Evolutionary conservation across 768 basidiomycete genomes (phyloP).

Genomic region (Clavaria fumosa): DNA sequence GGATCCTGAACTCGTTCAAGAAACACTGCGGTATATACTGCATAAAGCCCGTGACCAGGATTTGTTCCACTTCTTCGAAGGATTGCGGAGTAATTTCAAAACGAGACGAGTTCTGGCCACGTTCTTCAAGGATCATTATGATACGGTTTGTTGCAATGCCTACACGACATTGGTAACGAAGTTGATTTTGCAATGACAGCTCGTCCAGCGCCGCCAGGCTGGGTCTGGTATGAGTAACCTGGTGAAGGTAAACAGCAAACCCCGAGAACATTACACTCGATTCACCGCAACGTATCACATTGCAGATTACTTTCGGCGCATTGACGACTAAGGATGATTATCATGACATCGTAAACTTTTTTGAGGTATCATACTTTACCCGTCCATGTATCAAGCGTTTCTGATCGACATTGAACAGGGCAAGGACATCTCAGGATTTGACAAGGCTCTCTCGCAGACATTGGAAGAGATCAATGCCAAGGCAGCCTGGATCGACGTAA

Average conservation of each 20-base stretch:
- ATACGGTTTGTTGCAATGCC: slow-evolving; percentile 24
- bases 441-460: slow-evolving; percentile 45
- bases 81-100: slow-evolving; percentile 38
- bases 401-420: slow-evolving; percentile 23
- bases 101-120: slow-evolving; percentile 37
- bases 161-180: not conserved
- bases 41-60: slow-evolving; percentile 44
- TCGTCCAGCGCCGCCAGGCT: slow-evolving; percentile 55
- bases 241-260: slow-evolving; percentile 41
- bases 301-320: slow-evolving; percentile 22
- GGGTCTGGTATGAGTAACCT: slow-evolving; percentile 44
- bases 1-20: slow-evolving; percentile 39
- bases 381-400: slow-evolving; percentile 10
- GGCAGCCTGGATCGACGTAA: slow-evolving; percentile 46
- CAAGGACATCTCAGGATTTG: slow-evolving; percentile 58
- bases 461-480: slow-evolving; percentile 53
- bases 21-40: slow-evolving; percentile 48
- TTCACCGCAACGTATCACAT: not conserved
- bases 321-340: slow-evolving; percentile 60
- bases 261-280: slow-evolving; percentile 10
- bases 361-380: slow-evolving; percentile 39
- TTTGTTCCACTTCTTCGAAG: slow-evolving; percentile 45
- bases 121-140: slow-evolving; percentile 60
- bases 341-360: slow-evolving; percentile 49
- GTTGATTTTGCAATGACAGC: slow-evolving; percentile 23